Conservation (phyloP, 441 rosid species). For the Populus trichocarpa region DNA sequence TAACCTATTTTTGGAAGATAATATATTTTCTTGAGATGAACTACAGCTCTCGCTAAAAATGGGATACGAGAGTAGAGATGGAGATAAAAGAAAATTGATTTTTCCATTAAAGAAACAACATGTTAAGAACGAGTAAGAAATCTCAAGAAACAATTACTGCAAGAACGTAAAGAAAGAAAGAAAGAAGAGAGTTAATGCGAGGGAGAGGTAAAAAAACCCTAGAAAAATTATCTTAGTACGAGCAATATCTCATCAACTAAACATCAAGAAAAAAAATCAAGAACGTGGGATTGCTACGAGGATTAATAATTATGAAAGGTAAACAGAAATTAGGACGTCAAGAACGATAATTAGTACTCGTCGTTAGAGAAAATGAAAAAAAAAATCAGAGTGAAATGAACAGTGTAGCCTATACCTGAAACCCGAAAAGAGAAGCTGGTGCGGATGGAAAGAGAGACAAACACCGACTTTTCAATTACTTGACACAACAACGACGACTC, state of each 20-base stretch:
- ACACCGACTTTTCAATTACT: not conserved
- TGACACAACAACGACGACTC: not conserved
- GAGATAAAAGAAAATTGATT: not conserved
- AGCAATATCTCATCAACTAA: not conserved
- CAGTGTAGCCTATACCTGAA: not conserved
- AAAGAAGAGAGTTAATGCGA: not conserved
- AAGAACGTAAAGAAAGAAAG: not conserved
- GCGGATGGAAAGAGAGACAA: not conserved
- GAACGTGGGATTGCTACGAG: not conserved
- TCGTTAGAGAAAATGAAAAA: not conserved
- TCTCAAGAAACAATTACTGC: not conserved
- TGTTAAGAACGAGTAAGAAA: not conserved
- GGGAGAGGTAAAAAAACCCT: not conserved
- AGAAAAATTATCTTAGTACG: not conserved
- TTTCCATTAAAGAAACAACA: not conserved
- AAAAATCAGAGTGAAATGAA: not conserved
- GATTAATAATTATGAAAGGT: not conserved
- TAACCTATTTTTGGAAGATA: not conserved
- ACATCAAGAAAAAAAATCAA: not conserved
- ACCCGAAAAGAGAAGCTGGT: not conserved
- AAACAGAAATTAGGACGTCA: not conserved
- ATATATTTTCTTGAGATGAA: not conserved
- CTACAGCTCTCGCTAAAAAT: not conserved
- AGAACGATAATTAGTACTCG: not conserved
- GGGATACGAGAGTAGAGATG: not conserved